Evolutionary conservation across 139 green algal species (phyloP), one percentile per base, ranked within the genome.

Genomic region (Ostreobium quekettii): DNA sequence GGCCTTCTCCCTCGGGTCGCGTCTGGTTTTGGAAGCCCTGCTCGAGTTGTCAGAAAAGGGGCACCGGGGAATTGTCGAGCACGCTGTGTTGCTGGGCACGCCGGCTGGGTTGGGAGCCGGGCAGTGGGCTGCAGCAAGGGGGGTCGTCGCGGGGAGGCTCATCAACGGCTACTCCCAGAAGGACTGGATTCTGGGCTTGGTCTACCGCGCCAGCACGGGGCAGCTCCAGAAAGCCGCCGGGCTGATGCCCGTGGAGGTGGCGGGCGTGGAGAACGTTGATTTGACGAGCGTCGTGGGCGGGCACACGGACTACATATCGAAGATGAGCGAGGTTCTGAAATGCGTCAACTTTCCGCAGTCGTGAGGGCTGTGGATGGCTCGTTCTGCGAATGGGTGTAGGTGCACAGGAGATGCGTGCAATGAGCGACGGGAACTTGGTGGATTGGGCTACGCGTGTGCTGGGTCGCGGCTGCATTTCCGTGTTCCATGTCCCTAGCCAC

Each of bases 151-250:
- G 0, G 87, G 88, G 0, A 74, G 88, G 31, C 76, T 96, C 11
- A 65, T 96, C 47, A 96, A 95, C 70, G 85, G 78, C 49, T 95
- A 88, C 78, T 81, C 72, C 35, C 60, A 71, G 26, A 78, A 78
- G 29, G 89, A 96, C 76, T 95, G 89, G 89, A 74, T 95, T 30
- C 72, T 96, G 56, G 83, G 76, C 0, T 39, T 95, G 22, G 65
- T 87, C 15, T 89, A 81, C 73, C 46, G 80, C 36, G 57, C 53
- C 60, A 48, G 64, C 60, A 71, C 30, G 59, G 67, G 64, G 30
- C 22, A 74, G 24, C 49, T 65, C 49, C n/a, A 49, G 19, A 58
- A 69, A 29, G 73, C 69, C 33, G 73, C 68, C 22, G 73, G 76
- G 28, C 60, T 74, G 2, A 76, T 32, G 26, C 71, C 62, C n/a